phyloP scores from a whole-genome alignment of 116 monocot species.

The Trichopus zeylanicus region DNA sequence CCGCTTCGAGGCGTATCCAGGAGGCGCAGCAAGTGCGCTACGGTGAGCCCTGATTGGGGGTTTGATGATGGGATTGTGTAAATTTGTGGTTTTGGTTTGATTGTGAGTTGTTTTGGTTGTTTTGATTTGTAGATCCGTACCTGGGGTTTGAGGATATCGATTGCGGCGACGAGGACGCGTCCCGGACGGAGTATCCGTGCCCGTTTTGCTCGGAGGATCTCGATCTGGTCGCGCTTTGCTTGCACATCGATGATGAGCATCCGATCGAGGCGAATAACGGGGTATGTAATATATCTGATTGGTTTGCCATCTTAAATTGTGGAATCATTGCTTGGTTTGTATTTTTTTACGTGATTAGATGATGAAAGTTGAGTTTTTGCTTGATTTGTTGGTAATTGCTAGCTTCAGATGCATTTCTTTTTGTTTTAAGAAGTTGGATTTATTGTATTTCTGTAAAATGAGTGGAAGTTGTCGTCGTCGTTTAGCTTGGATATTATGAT shows the following conservation, averaged over 20 bases:
- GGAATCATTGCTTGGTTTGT: background rate
- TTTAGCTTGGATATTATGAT: slow-evolving; percentile 22
- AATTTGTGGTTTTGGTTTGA: background rate
- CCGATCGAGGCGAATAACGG: slow-evolving; percentile 32
- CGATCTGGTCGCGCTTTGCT: slow-evolving; percentile 31
- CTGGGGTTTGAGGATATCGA: slow-evolving; percentile 28
- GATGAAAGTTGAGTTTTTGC: no score
- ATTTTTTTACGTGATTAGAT: background rate
- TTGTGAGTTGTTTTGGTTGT: background rate
- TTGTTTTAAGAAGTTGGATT: background rate
- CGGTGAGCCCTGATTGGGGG: slow-evolving; percentile 21
- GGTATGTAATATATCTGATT: slow-evolving; percentile 8
- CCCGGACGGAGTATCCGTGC: slow-evolving; percentile 26
- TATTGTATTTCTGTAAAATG: background rate
- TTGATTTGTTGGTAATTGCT: no score
- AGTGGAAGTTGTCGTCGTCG: background rate
- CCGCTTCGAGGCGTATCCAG: slow-evolving; percentile 28
- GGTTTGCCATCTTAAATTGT: background rate
- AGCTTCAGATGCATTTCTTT: no score
- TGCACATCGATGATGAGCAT: slow-evolving; percentile 38
- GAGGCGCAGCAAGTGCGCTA: slow-evolving; percentile 22
- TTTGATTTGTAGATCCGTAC: slow-evolving; percentile 25
- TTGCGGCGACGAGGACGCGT: slow-evolving; percentile 14
- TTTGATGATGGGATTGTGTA: background rate
- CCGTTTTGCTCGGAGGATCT: slow-evolving; percentile 41